A percentile compares a stretch with the other conserved stretches of the same genome.
These are phyloP conservation scores for Ganoderma meredithae DNA, from an alignment of 1,284 basidiomycete genomes.

Conservation along the genomic window DNA sequence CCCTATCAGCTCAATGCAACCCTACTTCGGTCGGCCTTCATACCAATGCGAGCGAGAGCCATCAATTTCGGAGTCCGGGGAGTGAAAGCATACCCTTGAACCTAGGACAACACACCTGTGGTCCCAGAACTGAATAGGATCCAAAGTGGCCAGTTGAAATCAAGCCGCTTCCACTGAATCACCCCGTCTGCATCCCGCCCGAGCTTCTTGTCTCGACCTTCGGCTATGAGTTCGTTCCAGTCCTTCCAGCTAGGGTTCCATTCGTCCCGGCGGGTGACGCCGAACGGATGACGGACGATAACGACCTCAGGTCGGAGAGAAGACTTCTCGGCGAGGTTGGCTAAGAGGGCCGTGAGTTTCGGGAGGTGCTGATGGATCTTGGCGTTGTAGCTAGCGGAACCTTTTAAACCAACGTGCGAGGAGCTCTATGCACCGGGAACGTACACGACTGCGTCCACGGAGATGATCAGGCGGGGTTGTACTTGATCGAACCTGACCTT, in stretches of 20 bases:
- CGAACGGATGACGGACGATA: conserved; percentile 57
- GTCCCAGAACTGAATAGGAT: conserved; percentile 89
- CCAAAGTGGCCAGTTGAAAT: conserved; percentile 88
- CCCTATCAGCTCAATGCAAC: conserved; percentile 19
- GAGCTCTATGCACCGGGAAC: conserved; percentile 33
- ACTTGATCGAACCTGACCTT: conserved; percentile 72
- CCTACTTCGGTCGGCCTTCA: conserved; percentile 63
- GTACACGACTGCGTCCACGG: conserved; percentile 76
- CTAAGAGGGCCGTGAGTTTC: conserved; percentile 66
- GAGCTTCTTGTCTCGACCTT: conserved; percentile 52
- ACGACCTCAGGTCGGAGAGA: conserved; percentile 59
- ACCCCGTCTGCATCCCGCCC: conserved; percentile 59
- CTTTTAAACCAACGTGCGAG: conserved; percentile 17
- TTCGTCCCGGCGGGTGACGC: conserved; percentile 43
- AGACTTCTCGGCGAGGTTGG: conserved; percentile 51
- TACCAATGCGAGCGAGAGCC: conserved; percentile 1
- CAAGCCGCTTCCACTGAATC: conserved; percentile 64
- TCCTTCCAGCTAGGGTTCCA: conserved; percentile 57
- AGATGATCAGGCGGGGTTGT: conserved; percentile 75
- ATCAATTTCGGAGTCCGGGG: conserved; percentile 19
- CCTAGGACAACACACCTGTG: conserved; percentile 59
- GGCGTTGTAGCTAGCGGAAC: conserved; percentile 64
- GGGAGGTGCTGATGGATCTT: conserved; percentile 75
- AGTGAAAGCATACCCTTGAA: conserved; percentile 12
- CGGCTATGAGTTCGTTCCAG: conserved; percentile 65